Evolutionary conservation across 805 yeast species (phyloP), one percentile per base, ranked within the genome.

Genomic region (Jamesozyma gamospora): DNA sequence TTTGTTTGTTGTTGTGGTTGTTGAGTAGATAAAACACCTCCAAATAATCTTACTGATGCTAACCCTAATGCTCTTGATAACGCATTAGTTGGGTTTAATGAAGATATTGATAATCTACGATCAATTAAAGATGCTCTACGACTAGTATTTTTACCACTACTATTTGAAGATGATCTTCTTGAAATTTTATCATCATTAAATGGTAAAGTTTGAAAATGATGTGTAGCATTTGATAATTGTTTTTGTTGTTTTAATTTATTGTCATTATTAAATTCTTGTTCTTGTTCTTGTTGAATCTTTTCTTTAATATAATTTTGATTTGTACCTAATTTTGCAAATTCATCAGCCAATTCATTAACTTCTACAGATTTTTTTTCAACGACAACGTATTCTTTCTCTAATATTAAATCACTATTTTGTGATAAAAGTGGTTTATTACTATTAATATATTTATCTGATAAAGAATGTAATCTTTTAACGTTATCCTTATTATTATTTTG

Each of bases 1-100:
- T 24, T 28, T 8, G 9, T 11, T 34, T 47, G 50, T 30, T 46
- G 58, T 28, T 49, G 44, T 28, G 52, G 58, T 37, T 50, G 59
- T 41, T 50, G 47, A 2, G 35, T 28, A 2, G 43, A 30, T 7
- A 37, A 29, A 24, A 45, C 45, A 28, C 45, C 61, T 10, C 95
- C 95, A 63, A 88, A 87, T 28, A 90, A 65, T 47, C 95, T 74
- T 37, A 87, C 82, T 0, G 95, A 82, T 0, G 96, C 95, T 58
- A 85, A 72, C 7, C 85, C 84, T 39, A 90, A 65, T 0, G 96
- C 97, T 51, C 80, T 81, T 1, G 88, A 80, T 41, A 92, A 71
- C 0, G 97, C 96, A 59, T 79, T 85, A 0, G 95, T 77, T 9
- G 96, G 95, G 17, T 79, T 72, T 28, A 82, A 53, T 4, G 67